Conservation (phyloP, 202 grass and related monocot species). For the Setaria viridis region DNA sequence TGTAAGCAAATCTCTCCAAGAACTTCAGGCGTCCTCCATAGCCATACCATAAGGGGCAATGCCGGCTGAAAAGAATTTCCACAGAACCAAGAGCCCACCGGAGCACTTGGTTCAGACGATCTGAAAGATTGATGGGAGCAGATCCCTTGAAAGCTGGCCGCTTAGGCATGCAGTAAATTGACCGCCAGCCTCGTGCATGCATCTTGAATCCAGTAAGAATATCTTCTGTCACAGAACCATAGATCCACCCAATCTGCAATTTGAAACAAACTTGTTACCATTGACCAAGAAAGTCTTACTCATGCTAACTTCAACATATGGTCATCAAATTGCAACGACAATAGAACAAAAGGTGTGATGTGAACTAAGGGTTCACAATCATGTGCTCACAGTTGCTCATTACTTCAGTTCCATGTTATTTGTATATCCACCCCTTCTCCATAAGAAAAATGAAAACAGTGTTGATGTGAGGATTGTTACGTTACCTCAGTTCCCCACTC, state of each 20-base stretch:
- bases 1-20: constrained; percentile 79
- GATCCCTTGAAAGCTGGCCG: constrained; percentile 92
- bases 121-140: constrained; percentile 98
- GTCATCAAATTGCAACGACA: constrained; percentile 5
- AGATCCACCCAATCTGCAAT: constrained; percentile 92
- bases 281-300: constrained; percentile 19
- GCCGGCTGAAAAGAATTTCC: constrained; percentile 86
- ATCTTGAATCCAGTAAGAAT: constrained; percentile 99
- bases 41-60: constrained; percentile 73
- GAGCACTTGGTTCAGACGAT: constrained; percentile 97
- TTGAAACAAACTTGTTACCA: constrained; percentile 24
- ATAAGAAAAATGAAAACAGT: not conserved
- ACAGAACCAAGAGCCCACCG: constrained; percentile 84
- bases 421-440: not conserved
- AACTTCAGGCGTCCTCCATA: constrained; percentile 77
- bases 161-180: constrained; percentile 96
- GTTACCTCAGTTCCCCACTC: constrained; percentile 98
- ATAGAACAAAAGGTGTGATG: not conserved
- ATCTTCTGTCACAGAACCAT: constrained; percentile 98
- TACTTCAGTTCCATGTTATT: not conserved
- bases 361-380: constrained; percentile 1
- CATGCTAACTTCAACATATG: not conserved
- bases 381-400: not conserved
- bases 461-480: constrained; percentile 16
- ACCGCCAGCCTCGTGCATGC: constrained; percentile 95